Evolutionary conservation across 2,329 filamentous ascomycete genomes (phyloP).

Genomic region (Botrytis hyacinthi): DNA sequence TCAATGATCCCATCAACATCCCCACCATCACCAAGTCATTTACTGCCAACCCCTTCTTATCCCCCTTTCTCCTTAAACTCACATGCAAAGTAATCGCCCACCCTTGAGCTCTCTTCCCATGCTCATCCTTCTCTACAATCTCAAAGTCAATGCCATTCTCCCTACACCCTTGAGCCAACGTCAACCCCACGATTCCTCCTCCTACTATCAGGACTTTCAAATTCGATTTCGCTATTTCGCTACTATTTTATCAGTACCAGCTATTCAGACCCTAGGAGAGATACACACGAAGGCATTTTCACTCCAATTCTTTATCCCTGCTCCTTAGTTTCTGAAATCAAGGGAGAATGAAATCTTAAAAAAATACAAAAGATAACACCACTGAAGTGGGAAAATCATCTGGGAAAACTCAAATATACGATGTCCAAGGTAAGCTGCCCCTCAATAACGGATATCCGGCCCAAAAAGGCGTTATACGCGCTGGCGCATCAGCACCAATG

Average conservation of each 20-base stretch:
- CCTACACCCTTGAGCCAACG: slow-evolving; percentile 19
- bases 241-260: background rate
- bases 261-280: background rate
- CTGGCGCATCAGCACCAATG: slow-evolving; percentile 2
- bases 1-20: no score
- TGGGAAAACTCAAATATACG: background rate
- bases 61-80: background rate
- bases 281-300: background rate
- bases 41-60: no score
- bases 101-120: slow-evolving; percentile 43
- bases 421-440: background rate
- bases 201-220: slow-evolving; percentile 20
- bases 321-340: background rate
- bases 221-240: background rate
- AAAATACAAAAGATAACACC: background rate
- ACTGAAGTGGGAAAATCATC: background rate
- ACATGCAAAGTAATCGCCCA: slow-evolving; percentile 59
- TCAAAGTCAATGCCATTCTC: slow-evolving; percentile 21
- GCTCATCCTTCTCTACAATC: slow-evolving; percentile 39
- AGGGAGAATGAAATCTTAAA: background rate
- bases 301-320: background rate
- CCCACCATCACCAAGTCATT: background rate
- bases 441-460: background rate
- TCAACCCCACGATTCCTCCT: slow-evolving; percentile 21
- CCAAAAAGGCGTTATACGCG: background rate